Evolutionary conservation across 306 rosid species (phyloP), one percentile per base, ranked within the genome.

Genomic region (Trichosanthes cucumerina): DNA sequence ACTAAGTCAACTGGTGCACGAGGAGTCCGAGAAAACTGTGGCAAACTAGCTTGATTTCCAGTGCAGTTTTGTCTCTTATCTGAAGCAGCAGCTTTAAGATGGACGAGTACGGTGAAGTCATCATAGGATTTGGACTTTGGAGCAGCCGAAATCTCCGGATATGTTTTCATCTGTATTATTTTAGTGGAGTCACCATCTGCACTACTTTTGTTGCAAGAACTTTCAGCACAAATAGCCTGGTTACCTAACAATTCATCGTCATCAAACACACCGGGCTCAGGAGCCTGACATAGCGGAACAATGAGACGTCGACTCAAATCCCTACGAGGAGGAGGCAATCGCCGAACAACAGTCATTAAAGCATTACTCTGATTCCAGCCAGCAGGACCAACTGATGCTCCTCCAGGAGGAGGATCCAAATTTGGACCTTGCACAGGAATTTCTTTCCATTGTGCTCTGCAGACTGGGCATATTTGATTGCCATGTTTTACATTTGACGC

Each of bases 391-490:
- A 85, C 85, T 9, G 92, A 80, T 39, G 80, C 84, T 83, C 95
- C 89, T 56, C 82, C 85, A 0, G 80, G 91, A 12, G 85, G 72
- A 82, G 92, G 83, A 79, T 82, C 89, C 83, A 88, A 75, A 60
- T 68, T 80, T 50, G 99, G 91, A 47, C 90, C 93, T 10, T 85
- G 88, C 6, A 89, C 83, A 11, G 99, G 99, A 70, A 95, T 86
- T 86, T 95, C 99, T 86, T 89, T 95, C 99, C 99, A 95, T 82
- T 89, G 90, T 33, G 99, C 96, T 78, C 99, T 85, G 79, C 99
- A 95, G 71, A 95, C 97, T 9, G 99, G 99, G 81, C 99, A 95
- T 76, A 95, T 79, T 84, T 88, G 96, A 84, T 95, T 95, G 75
- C 97, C 99, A 19, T 91, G 97, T 81, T 90, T 95, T 65, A 91